Evolutionary conservation across 2,329 filamentous ascomycete genomes (phyloP).

Genomic region (Colletotrichum costaricense): DNA sequence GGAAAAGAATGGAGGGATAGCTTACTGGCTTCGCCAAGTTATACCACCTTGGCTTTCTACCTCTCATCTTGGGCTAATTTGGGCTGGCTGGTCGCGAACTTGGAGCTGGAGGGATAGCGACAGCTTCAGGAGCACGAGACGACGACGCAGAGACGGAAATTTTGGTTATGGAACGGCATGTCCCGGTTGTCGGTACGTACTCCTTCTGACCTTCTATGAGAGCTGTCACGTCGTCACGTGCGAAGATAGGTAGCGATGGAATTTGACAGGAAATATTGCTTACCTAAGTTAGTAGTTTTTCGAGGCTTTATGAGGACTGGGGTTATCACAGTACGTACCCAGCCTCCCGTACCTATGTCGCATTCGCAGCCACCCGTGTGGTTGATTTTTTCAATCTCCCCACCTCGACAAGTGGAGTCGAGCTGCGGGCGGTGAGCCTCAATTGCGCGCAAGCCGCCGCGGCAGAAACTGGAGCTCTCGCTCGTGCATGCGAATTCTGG

Average conservation of each 20-base stretch:
- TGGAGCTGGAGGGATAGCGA: conserved; percentile 18
- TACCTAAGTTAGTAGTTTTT: background rate
- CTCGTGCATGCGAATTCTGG: conserved; percentile 35
- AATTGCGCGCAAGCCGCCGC: conserved; percentile 23
- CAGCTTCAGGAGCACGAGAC: conserved; percentile 33
- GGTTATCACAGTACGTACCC: conserved; percentile 5
- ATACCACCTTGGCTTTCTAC: conserved; percentile 73
- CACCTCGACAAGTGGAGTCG: conserved; percentile 21
- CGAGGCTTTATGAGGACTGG: background rate
- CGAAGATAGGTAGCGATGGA: background rate
- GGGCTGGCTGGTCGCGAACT: conserved; percentile 22
- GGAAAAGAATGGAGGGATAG: conserved; percentile 30
- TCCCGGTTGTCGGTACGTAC: conserved; percentile 30
- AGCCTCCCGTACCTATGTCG: background rate
- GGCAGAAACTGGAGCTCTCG: conserved; percentile 36
- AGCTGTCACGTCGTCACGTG: conserved; percentile 24
- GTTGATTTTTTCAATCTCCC: conserved; percentile 33
- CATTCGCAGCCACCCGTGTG: conserved; percentile 15
- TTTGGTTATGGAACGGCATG: conserved; percentile 35
- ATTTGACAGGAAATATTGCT: background rate
- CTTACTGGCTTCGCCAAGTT: conserved; percentile 74
- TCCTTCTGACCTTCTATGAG: background rate
- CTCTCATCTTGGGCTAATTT: conserved; percentile 55
- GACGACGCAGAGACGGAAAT: conserved; percentile 32
- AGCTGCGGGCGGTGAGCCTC: conserved; percentile 33